Base-by-base conservation (phyloP, 1,139 yeast species). In the Hyphopichia buzzinii region DNA sequence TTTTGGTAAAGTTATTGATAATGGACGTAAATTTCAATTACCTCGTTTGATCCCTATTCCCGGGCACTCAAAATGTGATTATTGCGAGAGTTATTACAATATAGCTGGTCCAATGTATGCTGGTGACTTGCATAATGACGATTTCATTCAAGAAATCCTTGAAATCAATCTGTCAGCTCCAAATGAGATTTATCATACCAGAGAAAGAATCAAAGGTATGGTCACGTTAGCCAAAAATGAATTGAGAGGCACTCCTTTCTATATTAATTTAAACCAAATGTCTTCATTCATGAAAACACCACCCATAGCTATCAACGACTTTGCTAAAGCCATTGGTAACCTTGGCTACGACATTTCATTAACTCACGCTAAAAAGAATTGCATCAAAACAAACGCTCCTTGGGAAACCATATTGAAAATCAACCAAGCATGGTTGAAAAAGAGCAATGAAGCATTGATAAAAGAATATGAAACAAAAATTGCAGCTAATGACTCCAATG, bases 21-120 rank as follows among this genome's bases (percentile, higher is more conserved):
- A 55, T 8, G 54, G 52, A 28, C 57, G 63, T 42, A 67, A 67
- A 45, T 64, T 49, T 44, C 68, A 59, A 39, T 63, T 66, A 29
- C 74, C 77, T 6, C 61, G 57, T 30, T 44, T 54, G 37, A 46
- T 62, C 50, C 62, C 31, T 48, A 60, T 43, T 2, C 79, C 82
- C 0, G 70, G 77, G 3, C 71, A 77, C 3, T 59, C 71, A 4
- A 57, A 67, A 33, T 94, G 98, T 62, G 55, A 68, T 29, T 81
- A 71, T 58, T 92, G 98, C 63, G 84, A 78, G 2, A 73, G 72
- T 39, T 70, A 76, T 4, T 77, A 77, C 54, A 95, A 85, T 54
- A 58, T 92, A 29, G 92, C 94, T 2, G 99, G 99, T 1, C 99
- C 99, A 39, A 87, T 92, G 96, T 92, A 95, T 84, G 87, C 79